These are phyloP conservation scores for Haplosporangium gracile DNA, from an alignment of 192 early-diverging fungal genomes.

Conservation along the genomic window DNA sequence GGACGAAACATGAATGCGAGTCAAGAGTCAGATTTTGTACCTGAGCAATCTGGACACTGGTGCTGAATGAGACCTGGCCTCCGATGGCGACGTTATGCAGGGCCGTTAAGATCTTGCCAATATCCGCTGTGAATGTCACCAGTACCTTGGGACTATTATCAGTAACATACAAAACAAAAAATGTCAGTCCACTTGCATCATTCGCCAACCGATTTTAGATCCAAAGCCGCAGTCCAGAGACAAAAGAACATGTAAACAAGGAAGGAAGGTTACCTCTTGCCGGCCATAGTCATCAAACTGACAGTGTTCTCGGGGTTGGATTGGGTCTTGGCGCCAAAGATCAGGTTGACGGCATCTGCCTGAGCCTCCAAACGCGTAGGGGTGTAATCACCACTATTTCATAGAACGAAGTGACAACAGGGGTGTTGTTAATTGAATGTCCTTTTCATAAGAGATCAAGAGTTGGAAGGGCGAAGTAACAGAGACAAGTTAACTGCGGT, in stretches of 20 bases:
- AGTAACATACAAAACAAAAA: neutral
- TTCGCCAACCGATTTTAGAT: no score
- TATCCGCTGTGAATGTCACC: slow-evolving; percentile 90
- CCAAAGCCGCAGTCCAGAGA: neutral
- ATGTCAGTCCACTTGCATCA: neutral
- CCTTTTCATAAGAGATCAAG: neutral
- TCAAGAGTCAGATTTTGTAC: slow-evolving; percentile 42
- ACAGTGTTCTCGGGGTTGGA: slow-evolving; percentile 97
- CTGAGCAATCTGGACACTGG: slow-evolving; percentile 97
- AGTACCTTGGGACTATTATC: slow-evolving; percentile 86
- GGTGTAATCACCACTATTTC: slow-evolving; percentile 92
- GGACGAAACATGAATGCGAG: neutral
- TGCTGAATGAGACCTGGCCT: slow-evolving; percentile 83
- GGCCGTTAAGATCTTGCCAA: slow-evolving; percentile 91
- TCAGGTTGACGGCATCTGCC: slow-evolving; percentile 90
- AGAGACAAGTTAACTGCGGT: neutral
- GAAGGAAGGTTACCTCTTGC: slow-evolving; percentile 73
- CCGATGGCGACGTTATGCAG: slow-evolving; percentile 83
- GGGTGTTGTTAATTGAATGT: neutral
- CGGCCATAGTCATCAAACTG: slow-evolving; percentile 94
- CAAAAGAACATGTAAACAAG: neutral
- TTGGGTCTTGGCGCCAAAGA: slow-evolving; percentile 92
- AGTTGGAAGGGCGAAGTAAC: neutral
- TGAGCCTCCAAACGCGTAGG: slow-evolving; percentile 95
- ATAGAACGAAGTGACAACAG: neutral